phyloP scores from a whole-genome alignment of 805 yeast species.

The Teunomyces kruisii region DNA sequence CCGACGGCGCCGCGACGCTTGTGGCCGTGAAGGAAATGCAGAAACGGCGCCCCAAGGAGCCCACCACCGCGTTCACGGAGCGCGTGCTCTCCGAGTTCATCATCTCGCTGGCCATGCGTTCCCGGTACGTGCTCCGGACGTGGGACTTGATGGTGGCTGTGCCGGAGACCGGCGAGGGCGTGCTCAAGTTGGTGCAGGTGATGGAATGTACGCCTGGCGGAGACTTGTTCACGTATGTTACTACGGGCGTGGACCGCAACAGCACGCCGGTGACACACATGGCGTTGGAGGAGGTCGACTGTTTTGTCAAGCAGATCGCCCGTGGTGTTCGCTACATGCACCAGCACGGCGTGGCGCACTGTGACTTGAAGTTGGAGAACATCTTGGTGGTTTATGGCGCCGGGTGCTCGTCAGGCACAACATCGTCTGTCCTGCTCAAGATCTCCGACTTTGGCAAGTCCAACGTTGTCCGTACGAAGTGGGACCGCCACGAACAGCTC shows the following conservation, averaged over 20 bases:
- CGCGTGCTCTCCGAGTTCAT: slow-evolving; percentile 90
- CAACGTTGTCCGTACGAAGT: slow-evolving; percentile 85
- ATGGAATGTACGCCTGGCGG: slow-evolving; percentile 42
- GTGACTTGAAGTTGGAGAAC: slow-evolving; percentile 90
- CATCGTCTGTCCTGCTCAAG: too few relatives aligned
- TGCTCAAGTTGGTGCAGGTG: slow-evolving; percentile 27
- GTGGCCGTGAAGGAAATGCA: slow-evolving; percentile 38
- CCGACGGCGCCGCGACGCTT: slow-evolving; percentile 4
- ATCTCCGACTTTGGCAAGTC: slow-evolving; percentile 84
- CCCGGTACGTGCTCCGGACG: slow-evolving; percentile 72
- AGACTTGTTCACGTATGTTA: slow-evolving; percentile 33
- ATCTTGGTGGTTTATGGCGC: too few relatives aligned
- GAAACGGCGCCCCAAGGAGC: slow-evolving; percentile 20
- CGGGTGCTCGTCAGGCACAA: too few relatives aligned
- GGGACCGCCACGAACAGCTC: slow-evolving; percentile 64
- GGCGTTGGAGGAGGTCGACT: slow-evolving; percentile 68
- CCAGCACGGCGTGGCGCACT: slow-evolving; percentile 88
- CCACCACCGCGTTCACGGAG: slow-evolving; percentile 51
- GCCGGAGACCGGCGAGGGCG: too few relatives aligned
- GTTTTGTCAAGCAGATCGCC: slow-evolving; percentile 83
- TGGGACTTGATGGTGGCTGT: slow-evolving; percentile 62
- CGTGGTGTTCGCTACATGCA: slow-evolving; percentile 86
- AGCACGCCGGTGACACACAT: slow-evolving; percentile 13
- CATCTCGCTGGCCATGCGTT: slow-evolving; percentile 74
- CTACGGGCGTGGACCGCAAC: slow-evolving; percentile 6